Percentiles rank a stretch among this genome's conserved stretches.
phyloP scores from a whole-genome alignment of 208 protist species.

The Trichomonas vaginalis region DNA sequence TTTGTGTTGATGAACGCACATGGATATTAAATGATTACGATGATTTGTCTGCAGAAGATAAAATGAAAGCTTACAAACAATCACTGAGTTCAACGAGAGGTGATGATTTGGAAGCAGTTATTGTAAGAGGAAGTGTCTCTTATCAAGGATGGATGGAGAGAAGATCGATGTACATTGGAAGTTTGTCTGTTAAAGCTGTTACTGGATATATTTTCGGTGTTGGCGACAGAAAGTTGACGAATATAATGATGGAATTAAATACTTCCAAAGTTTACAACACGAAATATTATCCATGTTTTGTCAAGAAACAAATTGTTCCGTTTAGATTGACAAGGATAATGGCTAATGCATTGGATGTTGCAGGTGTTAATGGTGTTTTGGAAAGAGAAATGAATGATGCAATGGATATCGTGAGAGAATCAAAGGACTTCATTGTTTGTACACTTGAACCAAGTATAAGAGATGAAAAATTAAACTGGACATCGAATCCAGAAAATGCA shows the following conservation, averaged over 20 bases:
- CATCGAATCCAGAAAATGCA: neutral
- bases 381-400: neutral
- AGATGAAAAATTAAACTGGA: neutral
- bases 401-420: neutral
- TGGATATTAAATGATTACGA: neutral
- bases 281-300: neutral
- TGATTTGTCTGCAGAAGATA: neutral
- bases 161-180: neutral
- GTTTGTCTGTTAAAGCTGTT: neutral
- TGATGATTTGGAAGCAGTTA: neutral
- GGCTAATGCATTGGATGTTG: neutral
- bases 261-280: neutral
- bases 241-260: neutral
- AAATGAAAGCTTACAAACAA: neutral
- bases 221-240: neutral
- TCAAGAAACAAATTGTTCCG: neutral
- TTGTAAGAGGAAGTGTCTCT: neutral
- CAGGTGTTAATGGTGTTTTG: neutral
- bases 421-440: neutral
- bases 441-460: neutral
- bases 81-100: neutral
- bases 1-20: neutral
- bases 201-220: conserved; percentile 1
- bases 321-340: neutral
- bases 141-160: neutral